Base-by-base conservation (phyloP, 805 yeast species). In the Wickerhamomyces sydowiorum region DNA sequence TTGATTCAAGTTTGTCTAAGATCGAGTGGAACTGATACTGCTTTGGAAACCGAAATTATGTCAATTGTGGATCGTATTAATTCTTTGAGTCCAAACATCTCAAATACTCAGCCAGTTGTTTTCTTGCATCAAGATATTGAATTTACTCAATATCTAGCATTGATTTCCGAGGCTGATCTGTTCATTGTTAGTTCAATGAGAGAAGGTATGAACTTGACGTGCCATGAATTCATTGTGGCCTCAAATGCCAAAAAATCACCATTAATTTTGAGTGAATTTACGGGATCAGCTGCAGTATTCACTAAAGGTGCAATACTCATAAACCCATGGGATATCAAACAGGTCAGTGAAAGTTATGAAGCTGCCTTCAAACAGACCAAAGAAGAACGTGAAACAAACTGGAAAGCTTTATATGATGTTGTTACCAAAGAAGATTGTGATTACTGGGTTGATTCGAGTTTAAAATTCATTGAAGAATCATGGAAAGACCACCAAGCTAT, bases 121-220 rank as follows among this genome's bases (percentile, higher is more conserved):
- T 74, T 90, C 27, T 66, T 93, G 37, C 91, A 87, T 50, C 95
- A 88, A 60, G 97, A 91, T 51, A 77, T 93, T 41, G 90, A 80
- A 30, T 91, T 86, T 58, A 84, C 80, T 42, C 98, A 93, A 62
- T 93, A 93, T 58, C 61, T 93, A 44, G 98, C 96, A 0, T 66
- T 93, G 38, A 74, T 86, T 36, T 67, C 80, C 29, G 97, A 89
- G 57, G 96, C 98, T 1, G 95, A 87, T 50, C 70, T 79, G 1
- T 93, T 93, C 56, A 80, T 86, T 35, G 96, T 91, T 2, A 81
- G 95, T 9, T 86, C 96, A 2, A 76, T 91, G 72, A 80, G 99
- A 58, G 99, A 93, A 62, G 99, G 99, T 21, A 86, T 93, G 89
- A 93, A 93, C 54, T 70, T 93, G 56, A 90, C 98, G 0, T 91